Evolutionary conservation across 352 stramenopile species (phyloP), one percentile per base, ranked within the genome.

Genomic region (Globisporangium camurandrum): DNA sequence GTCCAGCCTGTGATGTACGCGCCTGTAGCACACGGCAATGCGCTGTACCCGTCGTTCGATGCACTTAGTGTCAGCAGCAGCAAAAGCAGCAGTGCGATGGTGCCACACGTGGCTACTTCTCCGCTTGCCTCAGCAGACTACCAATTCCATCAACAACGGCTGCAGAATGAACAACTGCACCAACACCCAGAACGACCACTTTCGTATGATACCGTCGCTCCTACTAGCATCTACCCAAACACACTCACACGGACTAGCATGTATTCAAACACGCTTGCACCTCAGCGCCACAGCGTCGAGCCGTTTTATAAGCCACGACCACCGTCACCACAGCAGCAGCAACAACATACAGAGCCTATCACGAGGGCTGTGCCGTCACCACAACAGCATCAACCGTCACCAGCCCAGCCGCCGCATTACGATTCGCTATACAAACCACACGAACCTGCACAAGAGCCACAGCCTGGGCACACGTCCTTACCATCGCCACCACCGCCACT

Each of bases 31-130:
- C 27, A 19, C 44, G 44, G 27, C 4, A 20, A 30, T 30, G 17
- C 50, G 36, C 14, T 66, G 12, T 73, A 71, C 33, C 66, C 68
- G 27, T 63, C 57, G 33, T 69, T 73, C 51, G 39, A 52, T 46
- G 38, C n/a, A 8, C 24, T 20, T 14, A 6, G 14, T 4, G 23
- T 7, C 8, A 34, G 14, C 8, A 49, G 10, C n/a, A 11, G 20
- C 40, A 30, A 3, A 1, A 40, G 9, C 11, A 28, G 8, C 27
- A 17, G n/a, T 26, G 16, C 23, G 8, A 6, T 26, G 16, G 9
- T 5, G 17, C 3, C 43, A 20, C 6, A 20, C 11, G 14, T 3
- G 5, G 27, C 43, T 39, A 28, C 27, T 4, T 12, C 43, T 12
- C 40, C 6, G 26, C 9, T 7, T 45, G 39, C 39, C n/a, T 19